phyloP scores from a whole-genome alignment of 176 grass and related monocot species.

The Carex parvula region DNA sequence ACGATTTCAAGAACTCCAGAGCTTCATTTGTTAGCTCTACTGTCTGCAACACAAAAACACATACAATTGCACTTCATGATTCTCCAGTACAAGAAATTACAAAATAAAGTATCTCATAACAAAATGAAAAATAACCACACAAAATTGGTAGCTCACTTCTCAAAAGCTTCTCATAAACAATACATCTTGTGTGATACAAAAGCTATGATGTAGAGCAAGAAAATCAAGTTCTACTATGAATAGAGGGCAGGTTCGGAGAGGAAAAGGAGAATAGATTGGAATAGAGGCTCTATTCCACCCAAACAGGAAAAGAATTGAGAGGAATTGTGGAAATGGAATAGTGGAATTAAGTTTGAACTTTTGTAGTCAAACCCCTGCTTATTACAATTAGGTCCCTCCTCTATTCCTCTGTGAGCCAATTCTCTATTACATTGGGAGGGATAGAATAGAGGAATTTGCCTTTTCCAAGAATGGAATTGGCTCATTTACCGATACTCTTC shows the following conservation, averaged over 20 bases:
- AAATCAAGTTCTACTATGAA: neutral
- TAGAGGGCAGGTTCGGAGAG: neutral
- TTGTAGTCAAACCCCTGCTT: no score
- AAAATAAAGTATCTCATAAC: neutral
- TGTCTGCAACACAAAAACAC: constrained; percentile 45
- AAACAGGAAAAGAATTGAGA: no score
- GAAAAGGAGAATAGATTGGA: no score
- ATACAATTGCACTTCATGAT: neutral
- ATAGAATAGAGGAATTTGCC: no score
- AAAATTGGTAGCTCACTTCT: neutral
- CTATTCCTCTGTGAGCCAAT: no score
- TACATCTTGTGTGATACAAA: neutral
- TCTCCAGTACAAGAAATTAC: neutral
- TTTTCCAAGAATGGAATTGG: no score
- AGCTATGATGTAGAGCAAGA: neutral
- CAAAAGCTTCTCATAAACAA: neutral
- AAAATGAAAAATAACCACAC: constrained; percentile 2
- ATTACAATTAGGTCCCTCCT: no score
- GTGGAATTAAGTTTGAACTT: no score
- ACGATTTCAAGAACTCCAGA: constrained; percentile 65
- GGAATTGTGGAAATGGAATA: no score
- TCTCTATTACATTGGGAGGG: no score
- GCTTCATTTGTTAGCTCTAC: constrained; percentile 79
- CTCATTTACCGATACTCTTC: no score
- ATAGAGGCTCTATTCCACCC: no score